Conservation (phyloP, 192 early-diverging fungal species). For the Coemansia sp. region DNA sequence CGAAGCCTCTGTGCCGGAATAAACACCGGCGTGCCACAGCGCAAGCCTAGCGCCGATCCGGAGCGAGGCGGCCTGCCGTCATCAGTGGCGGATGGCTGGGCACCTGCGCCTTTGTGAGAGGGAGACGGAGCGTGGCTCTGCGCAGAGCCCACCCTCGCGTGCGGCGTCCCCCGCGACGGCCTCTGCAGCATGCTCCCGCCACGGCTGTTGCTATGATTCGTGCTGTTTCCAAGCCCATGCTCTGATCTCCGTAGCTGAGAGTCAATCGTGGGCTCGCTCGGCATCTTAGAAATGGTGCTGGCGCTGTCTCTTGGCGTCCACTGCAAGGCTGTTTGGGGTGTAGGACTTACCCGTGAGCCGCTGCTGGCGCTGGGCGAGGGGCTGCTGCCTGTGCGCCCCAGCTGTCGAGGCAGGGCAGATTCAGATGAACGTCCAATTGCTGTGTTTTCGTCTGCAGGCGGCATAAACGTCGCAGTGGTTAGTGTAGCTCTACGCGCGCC, state of each 20-base stretch:
- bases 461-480: conserved; percentile 34
- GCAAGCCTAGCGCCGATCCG: conserved; percentile 17
- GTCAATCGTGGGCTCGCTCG: not conserved
- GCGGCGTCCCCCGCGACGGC: not conserved
- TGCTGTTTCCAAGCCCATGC: not conserved
- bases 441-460: conserved; percentile 7
- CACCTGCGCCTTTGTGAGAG: not conserved
- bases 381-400: conserved; percentile 17
- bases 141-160: not conserved
- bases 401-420: conserved; percentile 17
- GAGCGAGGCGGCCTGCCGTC: conserved; percentile 3
- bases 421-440: conserved; percentile 38
- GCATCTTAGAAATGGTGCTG: conserved; percentile 2
- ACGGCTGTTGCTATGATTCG: not conserved
- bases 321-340: not conserved
- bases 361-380: conserved; percentile 25
- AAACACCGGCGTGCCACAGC: conserved; percentile 60
- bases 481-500: conserved; percentile 37
- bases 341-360: conserved; percentile 7
- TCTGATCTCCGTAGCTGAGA: not conserved
- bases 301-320: not conserved
- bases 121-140: not conserved
- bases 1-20: conserved; percentile 59
- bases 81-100: not conserved
- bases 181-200: not conserved